These are phyloP conservation scores for Coniochaeta sp. DNA, from an alignment of 2,329 filamentous ascomycete genomes.

Conservation along the genomic window DNA sequence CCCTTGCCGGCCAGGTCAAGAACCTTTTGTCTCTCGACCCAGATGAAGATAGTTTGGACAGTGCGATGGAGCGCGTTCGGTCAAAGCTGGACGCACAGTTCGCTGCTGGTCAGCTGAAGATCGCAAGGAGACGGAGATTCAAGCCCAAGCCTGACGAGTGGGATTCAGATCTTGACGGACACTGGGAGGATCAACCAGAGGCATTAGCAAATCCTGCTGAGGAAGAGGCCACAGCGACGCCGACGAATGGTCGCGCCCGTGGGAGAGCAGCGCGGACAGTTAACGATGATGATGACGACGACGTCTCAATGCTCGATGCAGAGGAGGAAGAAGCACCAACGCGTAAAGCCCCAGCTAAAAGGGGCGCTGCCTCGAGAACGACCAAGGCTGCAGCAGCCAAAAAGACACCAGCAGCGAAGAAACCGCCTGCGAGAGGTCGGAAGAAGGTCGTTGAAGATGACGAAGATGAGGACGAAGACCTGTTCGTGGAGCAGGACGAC, in stretches of 20 bases:
- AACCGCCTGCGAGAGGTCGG: conserved; percentile 32
- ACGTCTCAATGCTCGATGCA: conserved; percentile 41
- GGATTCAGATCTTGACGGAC: conserved; percentile 85
- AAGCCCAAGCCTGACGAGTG: conserved; percentile 74
- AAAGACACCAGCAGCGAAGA: conserved; percentile 34
- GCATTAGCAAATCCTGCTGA: conserved; percentile 44
- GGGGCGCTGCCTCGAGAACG: conserved; percentile 19
- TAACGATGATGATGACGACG: conserved; percentile 33
- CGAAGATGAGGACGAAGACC: conserved; percentile 30
- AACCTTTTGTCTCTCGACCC: conserved; percentile 61
- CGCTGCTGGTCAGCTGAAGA: conserved; percentile 53
- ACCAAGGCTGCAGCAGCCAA: conserved; percentile 23
- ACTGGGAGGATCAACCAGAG: conserved; percentile 73
- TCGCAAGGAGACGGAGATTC: conserved; percentile 36
- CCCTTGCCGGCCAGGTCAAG: conserved; percentile 61
- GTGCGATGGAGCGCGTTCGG: conserved; percentile 67
- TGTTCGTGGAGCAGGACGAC: conserved; percentile 23
- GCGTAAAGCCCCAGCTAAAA: conserved; percentile 18
- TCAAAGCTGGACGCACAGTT: conserved; percentile 65
- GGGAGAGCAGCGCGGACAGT: conserved; percentile 19
- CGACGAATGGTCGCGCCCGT: conserved; percentile 16
- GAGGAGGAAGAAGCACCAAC: conserved; percentile 43
- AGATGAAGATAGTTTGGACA: conserved; percentile 62
- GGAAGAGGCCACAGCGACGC: conserved; percentile 23
- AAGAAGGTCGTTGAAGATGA: conserved; percentile 33